Evolutionary conservation across 1,139 yeast genomes (phyloP).

Genomic region (Candida sojae): DNA sequence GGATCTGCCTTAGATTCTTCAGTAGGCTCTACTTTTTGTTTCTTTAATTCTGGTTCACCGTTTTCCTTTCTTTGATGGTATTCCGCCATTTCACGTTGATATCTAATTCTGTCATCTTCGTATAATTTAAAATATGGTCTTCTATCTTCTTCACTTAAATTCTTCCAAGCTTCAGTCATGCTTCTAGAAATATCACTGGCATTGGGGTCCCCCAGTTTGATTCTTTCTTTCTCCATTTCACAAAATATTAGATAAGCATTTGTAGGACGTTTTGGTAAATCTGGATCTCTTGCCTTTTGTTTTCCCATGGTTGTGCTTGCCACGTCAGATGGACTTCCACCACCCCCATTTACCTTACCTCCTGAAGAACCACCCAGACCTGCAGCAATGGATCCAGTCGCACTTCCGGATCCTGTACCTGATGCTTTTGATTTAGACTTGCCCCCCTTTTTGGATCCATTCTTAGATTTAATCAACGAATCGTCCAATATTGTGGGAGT

Average conservation of each 20-base stretch:
- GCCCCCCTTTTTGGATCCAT: slow-evolving; percentile 27
- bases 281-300: slow-evolving; percentile 65
- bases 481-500: slow-evolving; percentile 39
- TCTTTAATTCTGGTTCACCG: slow-evolving; percentile 6
- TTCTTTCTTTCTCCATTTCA: slow-evolving; percentile 78
- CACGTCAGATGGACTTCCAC: slow-evolving; percentile 10
- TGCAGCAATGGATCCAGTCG: slow-evolving; percentile 3
- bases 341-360: not conserved
- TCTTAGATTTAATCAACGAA: slow-evolving; percentile 20
- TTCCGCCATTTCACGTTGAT: slow-evolving; percentile 69
- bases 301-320: slow-evolving; percentile 9
- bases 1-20: slow-evolving; percentile 7
- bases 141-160: slow-evolving; percentile 65
- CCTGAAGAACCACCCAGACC: not conserved
- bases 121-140: slow-evolving; percentile 76
- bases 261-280: slow-evolving; percentile 84
- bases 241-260: slow-evolving; percentile 88
- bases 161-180: slow-evolving; percentile 87
- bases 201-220: slow-evolving; percentile 52
- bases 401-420: slow-evolving; percentile 8
- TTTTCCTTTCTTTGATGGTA: slow-evolving; percentile 48
- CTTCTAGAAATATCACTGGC: slow-evolving; percentile 73
- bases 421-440: slow-evolving; percentile 13
- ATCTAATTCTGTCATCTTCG: slow-evolving; percentile 78
- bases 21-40: slow-evolving; percentile 29